Conservation (phyloP, 805 yeast species). For the Ogataea nonfermentans region DNA sequence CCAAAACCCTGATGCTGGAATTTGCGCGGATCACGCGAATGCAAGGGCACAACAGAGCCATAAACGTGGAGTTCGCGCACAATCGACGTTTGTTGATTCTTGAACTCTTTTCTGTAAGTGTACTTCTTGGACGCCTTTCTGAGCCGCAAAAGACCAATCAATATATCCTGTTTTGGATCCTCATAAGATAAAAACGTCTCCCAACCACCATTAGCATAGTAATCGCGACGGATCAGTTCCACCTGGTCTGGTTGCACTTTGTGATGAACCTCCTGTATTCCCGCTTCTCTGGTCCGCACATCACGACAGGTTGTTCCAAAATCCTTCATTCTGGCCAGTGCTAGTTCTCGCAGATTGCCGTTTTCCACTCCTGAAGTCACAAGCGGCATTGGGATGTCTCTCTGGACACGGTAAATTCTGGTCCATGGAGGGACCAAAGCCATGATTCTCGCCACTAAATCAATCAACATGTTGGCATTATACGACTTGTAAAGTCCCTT, state of each 20-base stretch:
- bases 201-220: slow-evolving; percentile 98
- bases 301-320: slow-evolving; percentile 95
- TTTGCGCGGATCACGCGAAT: slow-evolving; percentile 93
- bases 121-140: slow-evolving; percentile 86
- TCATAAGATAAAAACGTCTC: slow-evolving; percentile 95
- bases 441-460: slow-evolving; percentile 90
- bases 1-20: slow-evolving; percentile 99
- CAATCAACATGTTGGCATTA: slow-evolving; percentile 90
- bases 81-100: slow-evolving; percentile 79
- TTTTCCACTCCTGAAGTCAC: slow-evolving; percentile 98
- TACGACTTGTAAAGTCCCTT: slow-evolving; percentile 92
- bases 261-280: slow-evolving; percentile 97
- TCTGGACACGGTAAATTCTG: slow-evolving; percentile 94
- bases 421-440: slow-evolving; percentile 99
- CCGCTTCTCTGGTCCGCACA: slow-evolving; percentile 96
- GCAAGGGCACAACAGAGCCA: slow-evolving; percentile 96
- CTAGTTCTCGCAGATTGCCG: slow-evolving; percentile 93
- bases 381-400: slow-evolving; percentile 99
- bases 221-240: slow-evolving; percentile 91
- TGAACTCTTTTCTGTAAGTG: slow-evolving; percentile 88
- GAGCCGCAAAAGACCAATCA: slow-evolving; percentile 85
- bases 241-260: slow-evolving; percentile 97
- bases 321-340: slow-evolving; percentile 96
- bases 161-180: slow-evolving; percentile 94
- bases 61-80: slow-evolving; percentile 98